Evolutionary conservation across 2,329 filamentous ascomycete genomes (phyloP).

Genomic region (Septoria linicola): DNA sequence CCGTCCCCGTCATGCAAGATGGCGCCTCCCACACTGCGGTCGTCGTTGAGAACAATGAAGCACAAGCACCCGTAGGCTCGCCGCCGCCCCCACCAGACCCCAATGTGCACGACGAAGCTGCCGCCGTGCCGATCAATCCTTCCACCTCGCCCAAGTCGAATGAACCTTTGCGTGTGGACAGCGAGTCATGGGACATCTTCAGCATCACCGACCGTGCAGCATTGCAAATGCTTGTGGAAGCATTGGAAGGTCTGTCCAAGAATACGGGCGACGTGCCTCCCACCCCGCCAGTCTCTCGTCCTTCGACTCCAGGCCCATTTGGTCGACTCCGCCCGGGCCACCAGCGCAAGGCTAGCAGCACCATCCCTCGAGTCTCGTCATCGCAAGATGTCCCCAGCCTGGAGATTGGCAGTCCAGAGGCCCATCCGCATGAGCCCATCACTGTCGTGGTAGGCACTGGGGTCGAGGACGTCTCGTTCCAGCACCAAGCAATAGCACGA

Average conservation of each 20-base stretch:
- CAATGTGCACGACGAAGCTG: slow-evolving; percentile 28
- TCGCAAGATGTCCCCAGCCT: slow-evolving; percentile 47
- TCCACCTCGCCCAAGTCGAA: slow-evolving; percentile 28
- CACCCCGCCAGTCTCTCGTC: slow-evolving; percentile 67
- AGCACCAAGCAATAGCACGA: slow-evolving; percentile 81
- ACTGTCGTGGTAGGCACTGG: slow-evolving; percentile 56
- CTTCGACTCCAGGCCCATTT: slow-evolving; percentile 56
- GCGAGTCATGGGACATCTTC: slow-evolving; percentile 64
- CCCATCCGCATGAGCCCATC: slow-evolving; percentile 50
- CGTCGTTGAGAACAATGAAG: too few relatives aligned
- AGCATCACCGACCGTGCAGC: slow-evolving; percentile 70
- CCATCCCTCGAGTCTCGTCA: slow-evolving; percentile 43
- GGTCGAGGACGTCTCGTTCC: slow-evolving; percentile 70
- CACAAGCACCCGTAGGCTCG: slow-evolving; percentile 12
- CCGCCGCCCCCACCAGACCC: slow-evolving; percentile 32
- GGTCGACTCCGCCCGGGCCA: slow-evolving; percentile 8
- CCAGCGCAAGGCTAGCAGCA: slow-evolving; percentile 17
- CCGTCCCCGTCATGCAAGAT: not conserved
- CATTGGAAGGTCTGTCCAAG: slow-evolving; percentile 60
- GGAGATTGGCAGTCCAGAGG: slow-evolving; percentile 47
- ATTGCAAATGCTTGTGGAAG: slow-evolving; percentile 71
- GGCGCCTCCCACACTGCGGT: not conserved
- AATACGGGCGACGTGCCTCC: slow-evolving; percentile 76
- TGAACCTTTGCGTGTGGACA: slow-evolving; percentile 32
- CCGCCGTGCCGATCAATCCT: slow-evolving; percentile 21